Evolutionary conservation across 257 asterid species (phyloP), one percentile per base, ranked within the genome.

Genomic region (Capsicum rhomboideum): DNA sequence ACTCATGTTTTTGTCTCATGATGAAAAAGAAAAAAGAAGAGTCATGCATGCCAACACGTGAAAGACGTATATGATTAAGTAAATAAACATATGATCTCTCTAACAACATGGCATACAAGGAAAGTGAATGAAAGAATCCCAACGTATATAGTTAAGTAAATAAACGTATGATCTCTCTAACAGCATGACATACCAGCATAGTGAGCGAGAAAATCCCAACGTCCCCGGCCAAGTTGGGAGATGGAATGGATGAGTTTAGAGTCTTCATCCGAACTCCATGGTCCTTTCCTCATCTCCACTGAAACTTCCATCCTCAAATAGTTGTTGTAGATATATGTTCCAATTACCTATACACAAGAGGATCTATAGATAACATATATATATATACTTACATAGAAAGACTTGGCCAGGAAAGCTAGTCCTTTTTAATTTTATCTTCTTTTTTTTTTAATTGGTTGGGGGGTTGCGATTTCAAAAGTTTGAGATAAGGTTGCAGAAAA

Each of bases 221-320:
- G 85, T 68, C 87, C 87, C 16, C 61, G 85, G n/a, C 90, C 90
- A 61, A 82, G 82, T 34, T 82, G 6, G 54, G 79, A 50, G 53
- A 88, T 86, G 77, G 64, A 84, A 52, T 82, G 77, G 82, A 84
- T 69, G 79, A 88, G 90, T 71, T 78, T 64, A 5, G 82, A 82
- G 83, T 88, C 89, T 58, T 88, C 90, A 50, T 86, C 85, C 1
- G 53, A n/a, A 50, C 87, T 86, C 90, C 90, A 88, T 1, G 84
- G 42, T 8, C 89, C 89, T 54, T 78, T 88, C 77, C 42, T 83
- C 50, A 82, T 66, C 31, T 78, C 80, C 58, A 42, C 16, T 46
- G 40, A 72, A 44, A 13, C 18, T 75, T 75, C 23, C 61, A 34
- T 68, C 17, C 2, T 37, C 50, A 31, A 67, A 6, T 55, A n/a